Evolutionary conservation across 2,329 filamentous ascomycete species (phyloP), one percentile per base, ranked within the genome.

Genomic region (Xylariaceae sp.): DNA sequence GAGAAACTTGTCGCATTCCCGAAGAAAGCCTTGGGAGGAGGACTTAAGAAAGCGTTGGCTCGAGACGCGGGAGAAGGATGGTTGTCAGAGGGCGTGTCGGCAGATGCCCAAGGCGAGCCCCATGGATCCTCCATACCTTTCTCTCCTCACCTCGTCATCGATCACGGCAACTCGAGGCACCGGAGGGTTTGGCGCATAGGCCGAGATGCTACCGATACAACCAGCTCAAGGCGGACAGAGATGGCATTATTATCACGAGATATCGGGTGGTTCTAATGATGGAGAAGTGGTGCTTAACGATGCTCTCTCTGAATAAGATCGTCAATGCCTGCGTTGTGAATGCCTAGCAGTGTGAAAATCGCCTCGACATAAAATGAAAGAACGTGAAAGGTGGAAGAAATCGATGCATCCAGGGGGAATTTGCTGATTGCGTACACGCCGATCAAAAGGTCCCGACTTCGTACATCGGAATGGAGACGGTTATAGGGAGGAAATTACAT

Each of bases 101-200:
- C 70, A 60, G 75, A 76, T 61, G 79, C 77, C 82, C 82, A 85
- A 73, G 82, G 82, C 67, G 82, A 84, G 73, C 79, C 80, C 82
- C 82, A 85, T 68, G 82, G 82, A 81, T 85, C 81, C 71, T 85
- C 82, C 82, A 85, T 85, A 64, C 69, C 74, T 71, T 67, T 71
- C 74, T 68, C 60, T 60, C 55, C 60, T 63, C 59, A 64, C 68
- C 65, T 69, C 70, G 72, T 73, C 62, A 59, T 72, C 62, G 62
- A 64, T 58, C 60, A 57, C 60, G 53, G 55, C 37, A 56, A 47
- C 57, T 51, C 57, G 57, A 54, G 44, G 50, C 39, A 30, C 53
- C 59, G 58, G 58, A 51, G 51, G 53, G 54, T 37, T 44, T 61
- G 58, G 61, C 51, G 48, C 50, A 35, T 30, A 30, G 23, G 10